Percentiles rank a stretch among this genome's conserved stretches.
Evolutionary conservation across 1,284 basidiomycete genomes (phyloP).

Genomic region (Sanghuangporus weigelae): DNA sequence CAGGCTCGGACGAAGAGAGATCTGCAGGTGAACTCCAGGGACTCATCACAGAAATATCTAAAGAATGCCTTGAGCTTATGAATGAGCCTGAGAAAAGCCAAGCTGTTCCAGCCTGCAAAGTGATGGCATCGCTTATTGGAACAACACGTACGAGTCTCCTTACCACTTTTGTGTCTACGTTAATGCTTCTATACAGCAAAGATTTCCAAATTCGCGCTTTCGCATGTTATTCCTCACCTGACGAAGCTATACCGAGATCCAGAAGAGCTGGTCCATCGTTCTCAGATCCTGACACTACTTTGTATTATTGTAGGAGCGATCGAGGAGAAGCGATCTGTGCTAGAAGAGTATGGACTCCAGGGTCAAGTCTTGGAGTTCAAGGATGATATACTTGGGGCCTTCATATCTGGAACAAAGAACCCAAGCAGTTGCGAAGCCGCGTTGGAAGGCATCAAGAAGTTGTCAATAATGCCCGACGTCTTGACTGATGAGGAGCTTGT

Average conservation of each 20-base stretch:
- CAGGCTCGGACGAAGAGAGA: constrained; percentile 28
- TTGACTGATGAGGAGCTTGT: constrained; percentile 70
- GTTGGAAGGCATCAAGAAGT: constrained; percentile 53
- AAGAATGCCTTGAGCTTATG: constrained; percentile 75
- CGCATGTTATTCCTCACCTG: constrained; percentile 67
- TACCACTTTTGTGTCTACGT: constrained; percentile 6
- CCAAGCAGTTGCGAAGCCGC: constrained; percentile 53
- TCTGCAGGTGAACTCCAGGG: constrained; percentile 43
- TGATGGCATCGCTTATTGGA: constrained; percentile 70
- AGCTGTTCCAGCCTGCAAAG: constrained; percentile 78
- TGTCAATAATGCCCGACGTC: constrained; percentile 61
- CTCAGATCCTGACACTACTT: constrained; percentile 49
- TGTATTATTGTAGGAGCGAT: constrained; percentile 46
- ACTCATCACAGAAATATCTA: constrained; percentile 69
- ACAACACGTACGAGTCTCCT: constrained; percentile 59
- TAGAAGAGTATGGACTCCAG: constrained; percentile 27
- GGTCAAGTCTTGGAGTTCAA: constrained; percentile 60
- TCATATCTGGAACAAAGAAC: constrained; percentile 59
- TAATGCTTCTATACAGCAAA: constrained; percentile 43
- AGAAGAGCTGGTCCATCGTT: constrained; percentile 70
- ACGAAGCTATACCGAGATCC: constrained; percentile 74
- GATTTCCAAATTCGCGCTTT: constrained; percentile 62
- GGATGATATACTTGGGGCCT: constrained; percentile 67
- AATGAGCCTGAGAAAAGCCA: constrained; percentile 89
- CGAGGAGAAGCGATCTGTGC: constrained; percentile 31